phyloP scores from a whole-genome alignment of 192 early-diverging fungal genomes.

The Coemansia sp. region DNA sequence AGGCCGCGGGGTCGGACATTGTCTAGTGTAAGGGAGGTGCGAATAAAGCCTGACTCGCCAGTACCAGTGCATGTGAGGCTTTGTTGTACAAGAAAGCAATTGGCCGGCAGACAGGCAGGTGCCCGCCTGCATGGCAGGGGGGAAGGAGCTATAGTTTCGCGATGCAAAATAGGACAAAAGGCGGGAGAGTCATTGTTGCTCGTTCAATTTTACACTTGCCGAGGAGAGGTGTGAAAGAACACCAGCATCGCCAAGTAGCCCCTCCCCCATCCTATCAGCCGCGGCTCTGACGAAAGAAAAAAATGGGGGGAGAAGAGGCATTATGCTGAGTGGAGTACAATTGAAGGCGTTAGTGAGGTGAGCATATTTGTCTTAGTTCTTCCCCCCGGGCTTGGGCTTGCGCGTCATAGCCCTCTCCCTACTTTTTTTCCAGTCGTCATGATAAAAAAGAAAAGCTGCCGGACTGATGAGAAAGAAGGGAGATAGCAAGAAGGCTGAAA shows the following conservation, averaged over 20 bases:
- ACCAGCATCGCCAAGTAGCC: background rate
- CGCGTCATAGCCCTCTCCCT: conserved; percentile 1
- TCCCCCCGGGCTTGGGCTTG: background rate
- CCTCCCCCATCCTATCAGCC: background rate
- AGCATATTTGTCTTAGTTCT: background rate
- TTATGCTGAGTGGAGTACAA: conserved; percentile 20
- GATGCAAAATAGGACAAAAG: conserved; percentile 3
- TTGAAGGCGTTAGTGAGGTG: conserved; percentile 13
- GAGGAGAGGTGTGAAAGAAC: conserved; percentile 8
- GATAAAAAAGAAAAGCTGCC: conserved; percentile 8
- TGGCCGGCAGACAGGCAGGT: conserved; percentile 3
- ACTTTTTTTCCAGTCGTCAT: background rate
- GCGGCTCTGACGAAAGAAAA: background rate
- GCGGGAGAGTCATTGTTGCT: conserved; percentile 15
- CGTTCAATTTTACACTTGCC: conserved; percentile 28
- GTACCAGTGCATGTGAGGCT: conserved; percentile 4
- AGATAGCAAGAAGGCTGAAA: background rate
- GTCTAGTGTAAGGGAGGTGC: background rate
- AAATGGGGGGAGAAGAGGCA: conserved; percentile 11
- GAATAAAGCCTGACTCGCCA: background rate
- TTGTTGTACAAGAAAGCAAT: conserved; percentile 6
- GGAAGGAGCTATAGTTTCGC: background rate
- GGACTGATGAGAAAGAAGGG: background rate
- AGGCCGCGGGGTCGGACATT: conserved; percentile 9
- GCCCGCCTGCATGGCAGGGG: conserved; percentile 1